phyloP scores from a whole-genome alignment of 108 stramenopile species.

The Conticribra guillardii region DNA sequence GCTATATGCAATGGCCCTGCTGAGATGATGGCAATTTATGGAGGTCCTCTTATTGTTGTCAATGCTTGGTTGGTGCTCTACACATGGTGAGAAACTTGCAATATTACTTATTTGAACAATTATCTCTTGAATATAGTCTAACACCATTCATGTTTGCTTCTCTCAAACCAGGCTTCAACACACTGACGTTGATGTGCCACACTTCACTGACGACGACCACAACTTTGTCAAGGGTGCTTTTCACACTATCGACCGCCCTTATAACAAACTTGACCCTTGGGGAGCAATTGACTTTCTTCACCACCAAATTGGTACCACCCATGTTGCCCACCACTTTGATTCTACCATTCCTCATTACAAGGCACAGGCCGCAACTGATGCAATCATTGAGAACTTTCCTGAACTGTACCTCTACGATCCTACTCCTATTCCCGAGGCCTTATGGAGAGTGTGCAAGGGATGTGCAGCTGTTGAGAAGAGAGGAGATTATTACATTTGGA shows the following conservation, averaged over 20 bases:
- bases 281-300: slow-evolving; percentile 93
- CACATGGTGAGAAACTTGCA: slow-evolving; percentile 77
- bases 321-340: slow-evolving; percentile 98
- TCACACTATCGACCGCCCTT: slow-evolving; percentile 97
- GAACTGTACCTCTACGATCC: slow-evolving; percentile 85
- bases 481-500: slow-evolving; percentile 78
- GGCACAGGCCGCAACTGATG: slow-evolving; percentile 87
- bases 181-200: slow-evolving; percentile 96
- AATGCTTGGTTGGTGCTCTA: slow-evolving; percentile 98
- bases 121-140: slow-evolving; percentile 1
- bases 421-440: slow-evolving; percentile 84
- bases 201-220: slow-evolving; percentile 91
- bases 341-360: slow-evolving; percentile 90
- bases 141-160: neutral
- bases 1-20: slow-evolving; percentile 70
- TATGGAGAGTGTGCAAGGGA: slow-evolving; percentile 87
- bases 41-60: slow-evolving; percentile 92
- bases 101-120: neutral
- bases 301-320: slow-evolving; percentile 96
- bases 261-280: slow-evolving; percentile 89
- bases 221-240: slow-evolving; percentile 96
- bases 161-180: slow-evolving; percentile 86
- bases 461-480: slow-evolving; percentile 81
- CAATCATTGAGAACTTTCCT: slow-evolving; percentile 85
- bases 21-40: slow-evolving; percentile 89